Base-by-base conservation (phyloP, 768 basidiomycete species). In the Crepidotus variabilis region DNA sequence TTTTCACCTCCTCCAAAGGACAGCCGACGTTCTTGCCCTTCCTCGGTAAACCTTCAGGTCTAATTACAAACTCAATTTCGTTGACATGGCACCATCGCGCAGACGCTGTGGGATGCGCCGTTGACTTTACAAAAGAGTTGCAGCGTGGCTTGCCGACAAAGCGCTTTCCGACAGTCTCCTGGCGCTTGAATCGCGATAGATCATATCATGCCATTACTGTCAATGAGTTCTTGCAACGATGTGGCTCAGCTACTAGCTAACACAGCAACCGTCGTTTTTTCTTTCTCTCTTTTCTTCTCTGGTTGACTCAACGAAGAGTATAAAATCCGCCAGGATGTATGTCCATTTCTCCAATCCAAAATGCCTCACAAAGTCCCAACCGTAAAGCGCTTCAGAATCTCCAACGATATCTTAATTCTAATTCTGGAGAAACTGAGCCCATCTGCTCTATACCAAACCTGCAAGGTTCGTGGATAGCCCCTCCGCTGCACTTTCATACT, bases 1-100 rank as follows among this genome's bases (percentile, higher is more conserved):
- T 69, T 66, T 65, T 60, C 58, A 62, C 60, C 66, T 67, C 67
- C 68, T 67, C 64, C 67, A 68, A 65, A 66, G 61, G 69, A 70
- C 63, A 43, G 39, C 67, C 67, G 62, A 65, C 66, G 59, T 69
- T 66, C 65, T 67, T 69, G 66, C 60, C 65, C 62, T 63, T 39
- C 68, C 66, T 70, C 69, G 70, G 67, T 66, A 63, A 75, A 74
- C 71, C 74, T 67, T 71, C 67, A 70, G 65, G 57, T 68, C 68
- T 63, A 54, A 63, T 63, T 68, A 63, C 59, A 72, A 72, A 69
- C 67, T 67, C 65, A 74, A 75, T 65, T 63, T 62, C 70, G 81
- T 82, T 81, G 81, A 81, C 81, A 81, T 82, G 80, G 70, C 77
- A 79, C 64, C 75, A 70, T 67, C 68, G 70, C 72, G 69, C 72